Evolutionary conservation across 495 filamentous ascomycete species (phyloP).

Genomic region (Daldinia concentrica): DNA sequence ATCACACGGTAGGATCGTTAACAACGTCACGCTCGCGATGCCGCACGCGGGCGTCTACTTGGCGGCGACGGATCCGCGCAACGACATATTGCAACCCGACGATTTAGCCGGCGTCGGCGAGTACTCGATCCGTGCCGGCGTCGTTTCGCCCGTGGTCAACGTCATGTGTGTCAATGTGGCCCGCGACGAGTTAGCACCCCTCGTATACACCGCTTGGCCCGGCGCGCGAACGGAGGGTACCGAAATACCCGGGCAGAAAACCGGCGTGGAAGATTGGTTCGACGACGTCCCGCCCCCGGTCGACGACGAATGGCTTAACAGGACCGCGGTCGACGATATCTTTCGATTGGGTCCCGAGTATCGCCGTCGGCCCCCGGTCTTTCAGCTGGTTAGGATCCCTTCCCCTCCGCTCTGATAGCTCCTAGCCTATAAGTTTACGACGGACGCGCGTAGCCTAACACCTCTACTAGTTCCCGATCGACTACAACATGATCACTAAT

Average conservation of each 20-base stretch:
- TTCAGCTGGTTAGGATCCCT: constrained; percentile 58
- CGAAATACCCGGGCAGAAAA: constrained; percentile 33
- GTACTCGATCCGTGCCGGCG: constrained; percentile 70
- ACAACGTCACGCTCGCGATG: constrained; percentile 79
- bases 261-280: constrained; percentile 42
- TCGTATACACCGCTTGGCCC: constrained; percentile 70
- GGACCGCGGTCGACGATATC: constrained; percentile 71
- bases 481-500: constrained; percentile 74
- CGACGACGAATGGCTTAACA: constrained; percentile 57
- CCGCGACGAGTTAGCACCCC: constrained; percentile 63
- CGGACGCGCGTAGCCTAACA: background rate
- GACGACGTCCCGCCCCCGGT: constrained; percentile 43
- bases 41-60: constrained; percentile 72
- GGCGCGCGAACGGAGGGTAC: constrained; percentile 47
- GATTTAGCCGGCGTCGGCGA: constrained; percentile 71
- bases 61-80: constrained; percentile 66
- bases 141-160: constrained; percentile 71
- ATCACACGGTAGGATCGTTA: constrained; percentile 62
- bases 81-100: constrained; percentile 72
- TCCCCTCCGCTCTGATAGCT: background rate
- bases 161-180: constrained; percentile 74
- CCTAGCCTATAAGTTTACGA: background rate
- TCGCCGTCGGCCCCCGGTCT: constrained; percentile 66
- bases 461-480: constrained; percentile 54
- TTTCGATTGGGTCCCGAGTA: constrained; percentile 69